A percentile compares a stretch with the other conserved stretches of the same genome.
Conservation (phyloP, 108 stramenopile genomes). For the Seminavis robusta region DNA sequence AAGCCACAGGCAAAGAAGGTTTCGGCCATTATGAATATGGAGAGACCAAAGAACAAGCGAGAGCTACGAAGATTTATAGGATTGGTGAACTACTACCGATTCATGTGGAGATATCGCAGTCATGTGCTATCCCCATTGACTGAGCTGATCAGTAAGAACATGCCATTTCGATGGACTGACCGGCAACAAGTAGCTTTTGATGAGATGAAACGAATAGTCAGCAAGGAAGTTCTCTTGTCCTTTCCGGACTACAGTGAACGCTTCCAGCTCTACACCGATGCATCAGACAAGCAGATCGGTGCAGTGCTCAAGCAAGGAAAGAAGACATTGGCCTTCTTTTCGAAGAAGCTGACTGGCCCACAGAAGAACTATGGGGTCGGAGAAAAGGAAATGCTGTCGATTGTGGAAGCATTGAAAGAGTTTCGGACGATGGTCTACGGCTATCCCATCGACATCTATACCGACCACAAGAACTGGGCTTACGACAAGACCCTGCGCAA, state of each 20-base stretch:
- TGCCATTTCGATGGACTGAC: conserved; percentile 7
- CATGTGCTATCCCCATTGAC: conserved; percentile 20
- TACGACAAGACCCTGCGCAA: conserved; percentile 14
- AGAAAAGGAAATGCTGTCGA: conserved; percentile 42
- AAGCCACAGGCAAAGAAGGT: conserved; percentile 6
- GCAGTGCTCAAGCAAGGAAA: conserved; percentile 28
- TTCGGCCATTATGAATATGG: conserved; percentile 4
- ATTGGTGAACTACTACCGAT: conserved; percentile 14
- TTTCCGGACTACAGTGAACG: conserved; percentile 24
- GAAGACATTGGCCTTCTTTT: conserved; percentile 27
- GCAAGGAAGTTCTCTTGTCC: conserved; percentile 7
- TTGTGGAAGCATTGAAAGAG: conserved; percentile 50
- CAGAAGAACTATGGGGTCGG: conserved; percentile 24
- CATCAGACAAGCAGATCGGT: conserved; percentile 22
- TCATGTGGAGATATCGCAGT: no score
- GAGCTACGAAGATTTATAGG: conserved; percentile 18
- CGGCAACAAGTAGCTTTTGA: conserved; percentile 28
- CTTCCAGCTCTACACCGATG: conserved; percentile 38
- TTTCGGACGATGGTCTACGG: conserved; percentile 30
- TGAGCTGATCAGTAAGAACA: not conserved
- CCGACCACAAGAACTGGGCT: conserved; percentile 22
- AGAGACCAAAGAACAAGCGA: conserved; percentile 1
- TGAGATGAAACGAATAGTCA: conserved; percentile 21
- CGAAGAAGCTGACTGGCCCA: conserved; percentile 21
- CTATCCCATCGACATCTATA: conserved; percentile 8